These are phyloP conservation scores for Begonia loranthoides DNA, from an alignment of 306 rosid genomes.

Conservation along the genomic window DNA sequence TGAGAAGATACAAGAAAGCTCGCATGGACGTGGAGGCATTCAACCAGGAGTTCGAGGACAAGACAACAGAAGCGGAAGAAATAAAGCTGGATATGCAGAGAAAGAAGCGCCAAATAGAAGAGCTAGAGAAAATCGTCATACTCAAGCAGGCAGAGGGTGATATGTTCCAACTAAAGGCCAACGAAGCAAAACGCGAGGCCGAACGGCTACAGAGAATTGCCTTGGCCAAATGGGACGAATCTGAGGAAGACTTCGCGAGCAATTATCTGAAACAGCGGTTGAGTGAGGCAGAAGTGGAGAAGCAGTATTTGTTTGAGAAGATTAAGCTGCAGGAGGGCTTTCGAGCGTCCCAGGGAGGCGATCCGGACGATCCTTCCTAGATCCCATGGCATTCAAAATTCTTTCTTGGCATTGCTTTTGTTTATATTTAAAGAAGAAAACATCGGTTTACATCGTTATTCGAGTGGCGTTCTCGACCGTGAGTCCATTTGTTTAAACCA, in stretches of 20 bases:
- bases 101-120: conserved; percentile 76
- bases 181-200: conserved; percentile 91
- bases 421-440: too few relatives aligned
- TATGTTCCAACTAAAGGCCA: conserved; percentile 90
- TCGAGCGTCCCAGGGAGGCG: conserved; percentile 51
- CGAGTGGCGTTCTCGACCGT: too few relatives aligned
- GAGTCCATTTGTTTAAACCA: too few relatives aligned
- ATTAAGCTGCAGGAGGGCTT: conserved; percentile 88
- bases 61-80: conserved; percentile 70
- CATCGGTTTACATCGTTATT: too few relatives aligned
- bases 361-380: conserved; percentile 64
- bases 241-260: conserved; percentile 90
- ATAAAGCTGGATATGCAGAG: conserved; percentile 73
- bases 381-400: conserved; percentile 52
- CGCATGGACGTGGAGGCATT: conserved; percentile 74
- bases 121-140: conserved; percentile 88
- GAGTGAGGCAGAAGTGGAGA: conserved; percentile 94
- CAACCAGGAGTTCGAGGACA: conserved; percentile 77
- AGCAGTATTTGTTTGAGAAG: conserved; percentile 90
- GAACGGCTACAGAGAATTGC: conserved; percentile 89
- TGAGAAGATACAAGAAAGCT: conserved; percentile 90
- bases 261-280: conserved; percentile 73
- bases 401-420: too few relatives aligned
- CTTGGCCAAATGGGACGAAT: conserved; percentile 81
- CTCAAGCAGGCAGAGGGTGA: conserved; percentile 92